Evolutionary conservation across 768 basidiomycete genomes (phyloP).

Genomic region (Lentinula aciculospora): DNA sequence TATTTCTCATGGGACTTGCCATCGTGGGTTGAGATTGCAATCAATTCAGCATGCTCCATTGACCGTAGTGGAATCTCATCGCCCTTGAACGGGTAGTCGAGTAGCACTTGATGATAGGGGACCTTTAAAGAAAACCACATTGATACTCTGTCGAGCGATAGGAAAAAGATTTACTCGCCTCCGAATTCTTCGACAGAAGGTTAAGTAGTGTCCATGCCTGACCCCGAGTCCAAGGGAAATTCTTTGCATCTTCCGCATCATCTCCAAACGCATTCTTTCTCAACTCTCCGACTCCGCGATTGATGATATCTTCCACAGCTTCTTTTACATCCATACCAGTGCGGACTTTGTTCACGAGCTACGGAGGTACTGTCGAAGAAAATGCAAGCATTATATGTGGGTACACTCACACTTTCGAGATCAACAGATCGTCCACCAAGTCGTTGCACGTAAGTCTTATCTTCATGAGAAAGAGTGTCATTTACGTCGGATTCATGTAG

Average conservation of each 20-base stretch:
- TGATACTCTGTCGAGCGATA: slow-evolving; percentile 18
- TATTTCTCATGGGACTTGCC: slow-evolving; percentile 33
- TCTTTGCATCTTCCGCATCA: slow-evolving; percentile 83
- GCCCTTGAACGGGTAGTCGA: slow-evolving; percentile 89
- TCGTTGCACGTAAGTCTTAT: slow-evolving; percentile 56
- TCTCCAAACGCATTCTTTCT: slow-evolving; percentile 93
- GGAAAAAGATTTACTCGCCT: slow-evolving; percentile 41
- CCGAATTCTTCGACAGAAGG: slow-evolving; percentile 55
- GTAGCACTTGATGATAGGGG: slow-evolving; percentile 74
- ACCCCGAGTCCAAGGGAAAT: slow-evolving; percentile 75
- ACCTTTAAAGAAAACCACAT: slow-evolving; percentile 40
- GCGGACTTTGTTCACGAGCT: slow-evolving; percentile 85
- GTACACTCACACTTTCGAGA: slow-evolving; percentile 64
- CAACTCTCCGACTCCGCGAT: slow-evolving; percentile 73
- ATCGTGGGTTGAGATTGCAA: slow-evolving; percentile 71
- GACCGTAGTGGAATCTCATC: slow-evolving; percentile 73
- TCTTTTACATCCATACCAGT: slow-evolving; percentile 67
- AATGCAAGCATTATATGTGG: neutral
- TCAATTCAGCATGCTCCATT: slow-evolving; percentile 88
- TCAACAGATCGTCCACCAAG: slow-evolving; percentile 92
- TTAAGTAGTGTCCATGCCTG: slow-evolving; percentile 87
- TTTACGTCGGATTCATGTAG: slow-evolving; percentile 53
- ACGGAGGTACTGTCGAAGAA: neutral
- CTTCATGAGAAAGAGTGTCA: slow-evolving; percentile 46
- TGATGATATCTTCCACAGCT: slow-evolving; percentile 88